Evolutionary conservation across 1,284 basidiomycete species (phyloP).

Genomic region (Tylopilus sp.): DNA sequence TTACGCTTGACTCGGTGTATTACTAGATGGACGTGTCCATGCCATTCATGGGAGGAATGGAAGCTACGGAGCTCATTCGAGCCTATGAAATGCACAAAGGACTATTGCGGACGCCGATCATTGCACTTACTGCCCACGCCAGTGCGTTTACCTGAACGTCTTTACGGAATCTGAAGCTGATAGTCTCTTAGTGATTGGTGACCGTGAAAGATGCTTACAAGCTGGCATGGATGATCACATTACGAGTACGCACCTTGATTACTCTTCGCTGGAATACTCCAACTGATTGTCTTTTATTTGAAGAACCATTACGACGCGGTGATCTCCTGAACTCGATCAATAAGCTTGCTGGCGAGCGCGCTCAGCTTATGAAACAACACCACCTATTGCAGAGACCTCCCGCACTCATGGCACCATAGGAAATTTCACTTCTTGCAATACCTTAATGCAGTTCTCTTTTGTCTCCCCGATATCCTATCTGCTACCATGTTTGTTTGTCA

Average conservation of each 20-base stretch:
- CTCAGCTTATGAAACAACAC: constrained; percentile 43
- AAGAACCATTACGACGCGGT: constrained; percentile 80
- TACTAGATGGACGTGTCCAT: constrained; percentile 99
- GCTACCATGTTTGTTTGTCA: constrained; percentile 6
- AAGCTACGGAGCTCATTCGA: constrained; percentile 86
- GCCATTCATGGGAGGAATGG: constrained; percentile 97
- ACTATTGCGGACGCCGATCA: constrained; percentile 88
- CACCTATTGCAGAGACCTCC: constrained; percentile 46
- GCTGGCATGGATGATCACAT: constrained; percentile 90
- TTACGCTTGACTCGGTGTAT: constrained; percentile 7
- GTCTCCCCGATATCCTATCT: constrained; percentile 31
- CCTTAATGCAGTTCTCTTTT: constrained; percentile 7
- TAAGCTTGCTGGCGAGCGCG: constrained; percentile 69
- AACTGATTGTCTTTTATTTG: constrained; percentile 6
- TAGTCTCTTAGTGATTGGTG: constrained; percentile 84
- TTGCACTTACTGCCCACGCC: constrained; percentile 94
- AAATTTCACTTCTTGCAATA: constrained; percentile 8
- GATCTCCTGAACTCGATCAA: constrained; percentile 84
- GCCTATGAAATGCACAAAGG: constrained; percentile 84
- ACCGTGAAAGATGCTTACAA: constrained; percentile 92
- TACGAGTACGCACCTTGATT: constrained; percentile 66
- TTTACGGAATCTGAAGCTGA: constrained; percentile 14
- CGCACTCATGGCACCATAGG: constrained; percentile 40
- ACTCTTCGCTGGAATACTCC: constrained; percentile 1
- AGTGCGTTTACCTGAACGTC: constrained; percentile 62